Base-by-base conservation (phyloP, 805 yeast genomes). In the Candida xyloterini region DNA sequence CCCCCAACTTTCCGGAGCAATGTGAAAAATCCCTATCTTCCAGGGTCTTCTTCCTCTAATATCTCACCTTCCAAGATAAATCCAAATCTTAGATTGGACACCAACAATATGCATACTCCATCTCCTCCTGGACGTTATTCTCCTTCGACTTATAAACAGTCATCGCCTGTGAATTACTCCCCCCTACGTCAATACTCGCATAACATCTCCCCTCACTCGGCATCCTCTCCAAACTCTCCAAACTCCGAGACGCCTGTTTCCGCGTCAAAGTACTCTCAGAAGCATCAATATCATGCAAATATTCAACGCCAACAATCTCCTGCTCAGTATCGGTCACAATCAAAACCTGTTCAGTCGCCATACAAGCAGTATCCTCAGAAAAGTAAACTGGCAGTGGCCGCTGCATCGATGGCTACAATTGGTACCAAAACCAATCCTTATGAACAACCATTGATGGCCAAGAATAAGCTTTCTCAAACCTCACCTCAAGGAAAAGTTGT, bases 191-290 rank as follows among this genome's bases (percentile, higher is more conserved):
- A 9, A 11, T 23, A 34, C 21, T 35, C 42, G 15, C 37, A 40
- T 16, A 7, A 10, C 31, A 27, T 10, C 27, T 20, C 10, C 16
- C 46, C 13, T 23, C 21, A 35, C 28, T 27, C 48, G 22, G 39
- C 25, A n/a, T 27, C 15, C 29, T 33, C 40, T 10, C 26, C 38
- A 7, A 33, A 36, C 10, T 36, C 51, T 11, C 23, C 50, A 13
- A 50, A 22, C 68, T 56, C 47, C 67, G 53, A 64, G 59, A 46
- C 56, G 63, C 23, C 63, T 59, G 36, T 49, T 59, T 7, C 55
- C 51, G 33, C 46, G 7, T 18, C 36, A 30, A 46, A 41, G 24
- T 24, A 30, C 27, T 26, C 44, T 18, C 36, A 45, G 11, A 41
- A 30, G 15, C 42, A 30, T 10, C 52, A 42, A 30, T 55, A 22